Percentiles rank a stretch among this genome's conserved stretches.
phyloP scores from a whole-genome alignment of 805 yeast species.

The Candida dajiaensis region DNA sequence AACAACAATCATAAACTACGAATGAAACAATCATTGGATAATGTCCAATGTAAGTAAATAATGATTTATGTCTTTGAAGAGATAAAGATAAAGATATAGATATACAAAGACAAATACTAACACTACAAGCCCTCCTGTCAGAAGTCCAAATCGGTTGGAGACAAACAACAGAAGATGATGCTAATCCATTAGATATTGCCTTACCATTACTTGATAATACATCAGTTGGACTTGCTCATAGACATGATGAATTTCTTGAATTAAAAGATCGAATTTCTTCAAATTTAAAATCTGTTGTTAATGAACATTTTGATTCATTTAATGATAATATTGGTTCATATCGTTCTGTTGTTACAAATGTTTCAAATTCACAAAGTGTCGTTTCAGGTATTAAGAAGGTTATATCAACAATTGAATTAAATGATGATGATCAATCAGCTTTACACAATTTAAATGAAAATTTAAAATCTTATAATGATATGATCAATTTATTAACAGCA shows the following conservation, averaged over 20 bases:
- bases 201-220: slow-evolving; percentile 77
- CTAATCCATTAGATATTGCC: slow-evolving; percentile 84
- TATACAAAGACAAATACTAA: not conserved
- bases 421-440: slow-evolving; percentile 1
- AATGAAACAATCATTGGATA: slow-evolving; percentile 7
- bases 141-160: slow-evolving; percentile 42
- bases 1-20: not conserved
- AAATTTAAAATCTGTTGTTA: slow-evolving; percentile 64
- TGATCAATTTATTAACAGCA: slow-evolving; percentile 63
- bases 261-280: slow-evolving; percentile 51
- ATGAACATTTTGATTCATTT: slow-evolving; percentile 77
- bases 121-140: slow-evolving; percentile 10
- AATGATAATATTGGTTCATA: slow-evolving; percentile 83
- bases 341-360: slow-evolving; percentile 57
- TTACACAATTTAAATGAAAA: slow-evolving; percentile 46
- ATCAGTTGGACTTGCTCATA: slow-evolving; percentile 85
- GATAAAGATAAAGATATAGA: too few species aligned
- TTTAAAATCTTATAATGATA: slow-evolving; percentile 55
- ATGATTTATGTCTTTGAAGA: too few species aligned
- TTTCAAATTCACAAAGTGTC: slow-evolving; percentile 60
- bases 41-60: slow-evolving; percentile 3
- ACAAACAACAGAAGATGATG: slow-evolving; percentile 42
- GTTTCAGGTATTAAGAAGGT: slow-evolving; percentile 43
- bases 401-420: too few species aligned
- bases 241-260: slow-evolving; percentile 57